A percentile compares a stretch with the other conserved stretches of the same genome.
Evolutionary conservation across 495 filamentous ascomycete genomes (phyloP).

Genomic region (Annulohypoxylon stygium): DNA sequence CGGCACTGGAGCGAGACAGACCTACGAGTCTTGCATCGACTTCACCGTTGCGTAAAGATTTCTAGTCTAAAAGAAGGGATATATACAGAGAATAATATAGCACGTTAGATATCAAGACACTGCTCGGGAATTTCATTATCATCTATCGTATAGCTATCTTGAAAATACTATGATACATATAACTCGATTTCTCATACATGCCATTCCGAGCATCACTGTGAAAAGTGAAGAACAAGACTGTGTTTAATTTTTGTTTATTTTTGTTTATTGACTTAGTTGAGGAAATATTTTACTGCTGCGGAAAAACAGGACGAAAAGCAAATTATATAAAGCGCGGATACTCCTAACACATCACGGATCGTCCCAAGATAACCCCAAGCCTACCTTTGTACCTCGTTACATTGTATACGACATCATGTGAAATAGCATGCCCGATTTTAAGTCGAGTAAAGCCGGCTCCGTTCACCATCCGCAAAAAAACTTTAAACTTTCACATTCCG

Average conservation of each 20-base stretch:
- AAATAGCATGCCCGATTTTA: conserved; percentile 39
- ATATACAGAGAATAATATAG: not conserved
- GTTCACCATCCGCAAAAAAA: conserved; percentile 29
- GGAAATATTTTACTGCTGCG: conserved; percentile 45
- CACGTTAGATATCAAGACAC: conserved; percentile 24
- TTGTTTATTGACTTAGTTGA: conserved; percentile 40
- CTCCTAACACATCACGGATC: conserved; percentile 52
- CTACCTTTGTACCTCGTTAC: conserved; percentile 41
- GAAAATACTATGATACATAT: not conserved
- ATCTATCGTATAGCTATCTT: not conserved
- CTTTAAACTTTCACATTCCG: conserved; percentile 25
- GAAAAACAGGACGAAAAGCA: conserved; percentile 42
- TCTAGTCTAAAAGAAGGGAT: conserved; percentile 1
- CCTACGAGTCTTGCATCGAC: conserved; percentile 80
- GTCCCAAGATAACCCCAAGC: conserved; percentile 48
- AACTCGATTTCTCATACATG: no score
- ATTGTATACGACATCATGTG: conserved; percentile 46
- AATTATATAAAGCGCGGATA: conserved; percentile 52
- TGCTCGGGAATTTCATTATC: not conserved
- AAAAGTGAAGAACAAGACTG: not conserved
- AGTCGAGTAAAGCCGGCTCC: conserved; percentile 35
- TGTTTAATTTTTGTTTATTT: conserved; percentile 28
- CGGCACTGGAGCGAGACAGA: conserved; percentile 74
- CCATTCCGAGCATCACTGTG: not conserved
- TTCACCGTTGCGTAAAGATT: conserved; percentile 64